These are phyloP conservation scores for Saussurea involucrata DNA, from an alignment of 129 eudicot genomes.

Conservation along the genomic window DNA sequence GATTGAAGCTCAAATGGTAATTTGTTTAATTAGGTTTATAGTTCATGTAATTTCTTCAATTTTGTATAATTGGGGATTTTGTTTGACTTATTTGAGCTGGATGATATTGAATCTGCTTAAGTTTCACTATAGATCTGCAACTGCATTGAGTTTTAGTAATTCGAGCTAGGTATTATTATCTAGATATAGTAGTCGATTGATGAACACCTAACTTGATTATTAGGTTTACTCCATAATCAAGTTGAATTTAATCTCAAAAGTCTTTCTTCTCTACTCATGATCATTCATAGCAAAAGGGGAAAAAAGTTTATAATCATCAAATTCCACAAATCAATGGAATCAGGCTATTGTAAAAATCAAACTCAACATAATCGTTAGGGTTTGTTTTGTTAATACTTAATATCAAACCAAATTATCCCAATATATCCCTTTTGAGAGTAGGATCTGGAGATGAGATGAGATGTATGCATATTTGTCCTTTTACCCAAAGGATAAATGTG, in stretches of 20 bases:
- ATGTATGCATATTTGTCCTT: neutral
- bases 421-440: neutral
- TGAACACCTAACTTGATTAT: neutral
- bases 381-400: too few species aligned
- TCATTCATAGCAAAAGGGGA: neutral
- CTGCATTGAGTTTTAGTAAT: neutral
- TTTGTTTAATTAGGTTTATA: neutral
- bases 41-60: neutral
- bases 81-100: neutral
- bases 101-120: neutral
- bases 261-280: neutral
- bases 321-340: neutral
- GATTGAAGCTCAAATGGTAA: neutral
- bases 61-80: constrained; percentile 13
- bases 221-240: neutral
- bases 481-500: too few species aligned
- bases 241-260: neutral
- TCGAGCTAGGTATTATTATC: neutral
- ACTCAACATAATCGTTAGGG: neutral
- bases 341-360: neutral
- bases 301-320: neutral
- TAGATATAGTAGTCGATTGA: neutral
- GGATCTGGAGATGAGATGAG: neutral
- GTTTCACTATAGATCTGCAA: neutral
- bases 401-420: neutral